A percentile compares a stretch with the other conserved stretches of the same genome.
Conservation (phyloP, 2,329 filamentous ascomycete genomes). For the Plenodomus biglobosus region DNA sequence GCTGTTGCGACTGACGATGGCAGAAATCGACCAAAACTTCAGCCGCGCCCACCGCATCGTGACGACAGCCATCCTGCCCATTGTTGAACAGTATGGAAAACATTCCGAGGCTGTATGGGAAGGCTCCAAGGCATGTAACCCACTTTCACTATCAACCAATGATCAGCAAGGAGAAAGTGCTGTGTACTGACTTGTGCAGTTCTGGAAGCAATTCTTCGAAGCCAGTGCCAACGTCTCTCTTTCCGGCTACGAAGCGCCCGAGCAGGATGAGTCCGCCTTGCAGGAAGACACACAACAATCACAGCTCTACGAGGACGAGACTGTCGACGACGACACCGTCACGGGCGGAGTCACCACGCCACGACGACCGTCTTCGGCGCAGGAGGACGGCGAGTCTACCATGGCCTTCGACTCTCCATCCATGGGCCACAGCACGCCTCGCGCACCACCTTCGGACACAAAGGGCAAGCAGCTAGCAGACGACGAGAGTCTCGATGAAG, state of each 20-base stretch:
- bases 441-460: constrained; percentile 35
- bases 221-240: constrained; percentile 96
- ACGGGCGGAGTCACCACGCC: constrained; percentile 50
- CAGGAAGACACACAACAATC: constrained; percentile 46
- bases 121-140: constrained; percentile 72
- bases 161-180: neutral
- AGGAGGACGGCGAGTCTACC: constrained; percentile 55
- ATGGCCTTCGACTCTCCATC: constrained; percentile 66
- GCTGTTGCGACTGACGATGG: constrained; percentile 25
- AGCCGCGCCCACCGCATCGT: constrained; percentile 96
- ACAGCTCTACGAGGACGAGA: constrained; percentile 49
- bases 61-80: constrained; percentile 85
- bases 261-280: constrained; percentile 57
- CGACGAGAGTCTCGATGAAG: constrained; percentile 17
- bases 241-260: constrained; percentile 86
- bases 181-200: constrained; percentile 55
- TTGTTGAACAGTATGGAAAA: constrained; percentile 93
- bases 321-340: constrained; percentile 39
- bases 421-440: constrained; percentile 63
- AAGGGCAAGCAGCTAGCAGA: constrained; percentile 16
- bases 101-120: constrained; percentile 96
- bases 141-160: neutral
- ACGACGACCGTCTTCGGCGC: constrained; percentile 38
- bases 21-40: constrained; percentile 98
- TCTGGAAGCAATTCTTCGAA: constrained; percentile 99